phyloP scores from a whole-genome alignment of 208 protist genomes.

The Trypanosoma brucei region DNA sequence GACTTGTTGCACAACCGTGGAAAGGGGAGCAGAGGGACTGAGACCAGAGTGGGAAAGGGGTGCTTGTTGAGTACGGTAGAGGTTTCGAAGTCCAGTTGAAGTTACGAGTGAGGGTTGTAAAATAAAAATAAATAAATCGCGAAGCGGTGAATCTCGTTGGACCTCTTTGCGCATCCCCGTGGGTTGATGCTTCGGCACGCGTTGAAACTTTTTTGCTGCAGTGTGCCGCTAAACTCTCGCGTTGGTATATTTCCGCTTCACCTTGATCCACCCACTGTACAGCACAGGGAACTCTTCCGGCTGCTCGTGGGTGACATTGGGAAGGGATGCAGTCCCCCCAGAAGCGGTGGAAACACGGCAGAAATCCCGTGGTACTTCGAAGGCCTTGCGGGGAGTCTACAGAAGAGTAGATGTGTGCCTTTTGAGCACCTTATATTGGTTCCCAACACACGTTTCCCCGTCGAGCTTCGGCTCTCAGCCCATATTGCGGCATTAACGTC shows the following conservation, averaged over 20 bases:
- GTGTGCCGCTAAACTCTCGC: conserved; percentile 39
- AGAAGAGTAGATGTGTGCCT: conserved; percentile 58
- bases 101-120: too few relatives aligned
- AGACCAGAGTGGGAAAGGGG: too few relatives aligned
- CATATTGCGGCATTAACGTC: conserved; percentile 81
- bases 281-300: conserved; percentile 79
- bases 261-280: conserved; percentile 79
- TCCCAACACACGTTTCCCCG: conserved; percentile 82
- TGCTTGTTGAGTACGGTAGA: too few relatives aligned
- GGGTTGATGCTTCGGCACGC: conserved; percentile 25
- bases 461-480: conserved; percentile 65
- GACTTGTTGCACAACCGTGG: too few relatives aligned
- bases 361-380: conserved; percentile 58
- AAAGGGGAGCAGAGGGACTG: too few relatives aligned
- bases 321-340: neutral
- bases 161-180: neutral
- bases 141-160: too few relatives aligned
- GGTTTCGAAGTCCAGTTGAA: too few relatives aligned
- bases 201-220: conserved; percentile 20
- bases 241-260: conserved; percentile 85
- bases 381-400: conserved; percentile 55
- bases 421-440: conserved; percentile 87
- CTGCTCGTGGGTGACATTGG: conserved; percentile 57
- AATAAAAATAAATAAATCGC: too few relatives aligned
- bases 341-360: neutral